Evolutionary conservation across 2,329 filamentous ascomycete genomes (phyloP), one percentile per base, ranked within the genome.

Genomic region (Apiospora marii): DNA sequence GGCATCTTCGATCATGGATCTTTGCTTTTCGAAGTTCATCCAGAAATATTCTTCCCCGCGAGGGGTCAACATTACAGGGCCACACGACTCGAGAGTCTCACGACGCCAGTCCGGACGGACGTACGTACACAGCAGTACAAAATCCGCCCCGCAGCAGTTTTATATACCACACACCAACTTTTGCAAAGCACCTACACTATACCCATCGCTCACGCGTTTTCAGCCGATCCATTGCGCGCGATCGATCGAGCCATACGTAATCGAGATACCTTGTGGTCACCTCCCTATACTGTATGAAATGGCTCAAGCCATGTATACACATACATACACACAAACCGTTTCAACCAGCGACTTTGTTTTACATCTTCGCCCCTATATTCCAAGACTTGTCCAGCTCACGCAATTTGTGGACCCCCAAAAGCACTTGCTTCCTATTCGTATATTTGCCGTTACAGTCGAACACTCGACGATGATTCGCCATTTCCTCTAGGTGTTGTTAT

Each of bases 321-420:
- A 51, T 14, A 22, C 48, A 22, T 30, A 30, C 67, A 49, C 67
- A 30, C 27, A n/a, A 44, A 10, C 67, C 14, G 6, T 51, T 14
- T 19, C 41, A 49, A 69, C 27, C 44, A 49, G 44, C 37, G 24
- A 43, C 24, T 34, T 24, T 27, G 10, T 69, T 10, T 10, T 10
- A 16, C 37, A 41, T 19, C 10, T 64, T 64, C 58, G 58, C 58
- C 34, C 1, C 48, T 70, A 58, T 3, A 34, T 41, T n/a, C 12
- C 10, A 70, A 70, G 68, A 70, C 46, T 70, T 70, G 68, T 70
- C 68, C 68, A 37, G 68, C 68, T 70, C 68, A 70, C 68, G 68
- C 68, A 58, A 41, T 44, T 69, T 48, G 67, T 34, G 67, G 67
- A 68, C 67, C 41, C 43, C 53, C 27, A n/a, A 64, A 68, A 68